Conservation (phyloP, 2,329 filamentous ascomycete genomes). For the Sarocladium kiliense region DNA sequence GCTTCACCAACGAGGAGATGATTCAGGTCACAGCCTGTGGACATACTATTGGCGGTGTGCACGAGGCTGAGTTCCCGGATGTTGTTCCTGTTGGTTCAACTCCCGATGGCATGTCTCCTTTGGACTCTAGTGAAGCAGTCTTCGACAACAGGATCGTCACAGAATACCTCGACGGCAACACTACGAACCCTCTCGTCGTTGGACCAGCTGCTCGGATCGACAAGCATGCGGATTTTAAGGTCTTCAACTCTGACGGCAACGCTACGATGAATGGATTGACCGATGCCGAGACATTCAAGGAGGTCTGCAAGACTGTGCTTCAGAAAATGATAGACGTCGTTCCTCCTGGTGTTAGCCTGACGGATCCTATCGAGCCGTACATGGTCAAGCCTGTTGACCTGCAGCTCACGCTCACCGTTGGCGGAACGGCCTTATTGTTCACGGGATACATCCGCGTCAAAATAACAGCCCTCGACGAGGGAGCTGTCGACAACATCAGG, state of each 20-base stretch:
- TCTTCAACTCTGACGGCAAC: slow-evolving; percentile 52
- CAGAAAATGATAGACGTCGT: slow-evolving; percentile 60
- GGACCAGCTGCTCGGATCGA: slow-evolving; percentile 39
- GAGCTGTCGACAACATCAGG: slow-evolving; percentile 40
- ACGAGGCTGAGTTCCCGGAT: slow-evolving; percentile 46
- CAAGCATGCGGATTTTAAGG: slow-evolving; percentile 49
- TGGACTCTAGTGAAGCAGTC: slow-evolving; percentile 41
- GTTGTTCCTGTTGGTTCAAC: slow-evolving; percentile 41
- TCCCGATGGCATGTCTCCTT: slow-evolving; percentile 32
- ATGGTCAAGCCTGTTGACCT: slow-evolving; percentile 54
- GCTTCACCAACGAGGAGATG: slow-evolving; percentile 52
- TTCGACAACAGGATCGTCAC: slow-evolving; percentile 55
- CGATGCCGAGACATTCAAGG: slow-evolving; percentile 37
- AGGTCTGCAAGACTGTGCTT: slow-evolving; percentile 44
- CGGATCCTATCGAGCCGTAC: slow-evolving; percentile 49
- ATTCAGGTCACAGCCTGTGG: slow-evolving; percentile 57
- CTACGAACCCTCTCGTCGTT: slow-evolving; percentile 49
- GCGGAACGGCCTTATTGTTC: slow-evolving; percentile 42
- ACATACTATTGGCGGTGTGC: slow-evolving; percentile 56
- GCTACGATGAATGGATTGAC: slow-evolving; percentile 45
- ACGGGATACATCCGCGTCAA: slow-evolving; percentile 38
- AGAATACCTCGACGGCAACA: slow-evolving; percentile 50
- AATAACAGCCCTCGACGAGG: slow-evolving; percentile 40
- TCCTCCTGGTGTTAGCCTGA: slow-evolving; percentile 43
- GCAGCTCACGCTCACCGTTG: slow-evolving; percentile 47